A percentile compares a stretch with the other conserved stretches of the same genome.
Evolutionary conservation across 257 asterid genomes (phyloP).

Genomic region (Rhazya stricta): DNA sequence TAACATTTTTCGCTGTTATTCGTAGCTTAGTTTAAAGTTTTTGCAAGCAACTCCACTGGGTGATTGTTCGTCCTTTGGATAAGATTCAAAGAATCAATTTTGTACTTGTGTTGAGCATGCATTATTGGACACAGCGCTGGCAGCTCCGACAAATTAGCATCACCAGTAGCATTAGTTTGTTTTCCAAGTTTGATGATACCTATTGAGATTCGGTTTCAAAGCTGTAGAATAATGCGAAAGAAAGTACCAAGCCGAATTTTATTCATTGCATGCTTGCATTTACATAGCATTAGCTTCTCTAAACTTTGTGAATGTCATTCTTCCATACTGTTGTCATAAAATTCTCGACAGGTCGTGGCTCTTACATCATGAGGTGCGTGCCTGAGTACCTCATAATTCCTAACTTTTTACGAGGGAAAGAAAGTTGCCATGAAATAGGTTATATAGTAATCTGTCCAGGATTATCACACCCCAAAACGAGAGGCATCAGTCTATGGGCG

Average conservation of each 20-base stretch:
- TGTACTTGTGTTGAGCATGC: constrained; percentile 17
- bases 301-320: no score
- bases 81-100: constrained; percentile 24
- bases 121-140: constrained; percentile 13
- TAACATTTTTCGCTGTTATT: neutral
- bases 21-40: constrained; percentile 9
- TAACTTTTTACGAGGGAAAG: no score
- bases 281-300: neutral
- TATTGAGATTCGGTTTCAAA: constrained; percentile 1
- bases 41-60: constrained; percentile 11
- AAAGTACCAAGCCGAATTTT: neutral
- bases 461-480: no score
- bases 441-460: no score
- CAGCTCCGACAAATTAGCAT: constrained; percentile 10
- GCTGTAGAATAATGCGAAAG: neutral
- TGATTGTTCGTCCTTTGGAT: constrained; percentile 13
- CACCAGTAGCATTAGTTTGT: neutral
- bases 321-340: no score
- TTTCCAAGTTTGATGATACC: constrained; percentile 16
- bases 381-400: no score
- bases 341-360: no score
- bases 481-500: no score
- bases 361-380: no score
- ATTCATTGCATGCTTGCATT: constrained; percentile 5
- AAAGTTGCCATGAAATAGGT: no score